Evolutionary conservation across 1,284 basidiomycete species (phyloP).

Genomic region (Trichosporon faecale): DNA sequence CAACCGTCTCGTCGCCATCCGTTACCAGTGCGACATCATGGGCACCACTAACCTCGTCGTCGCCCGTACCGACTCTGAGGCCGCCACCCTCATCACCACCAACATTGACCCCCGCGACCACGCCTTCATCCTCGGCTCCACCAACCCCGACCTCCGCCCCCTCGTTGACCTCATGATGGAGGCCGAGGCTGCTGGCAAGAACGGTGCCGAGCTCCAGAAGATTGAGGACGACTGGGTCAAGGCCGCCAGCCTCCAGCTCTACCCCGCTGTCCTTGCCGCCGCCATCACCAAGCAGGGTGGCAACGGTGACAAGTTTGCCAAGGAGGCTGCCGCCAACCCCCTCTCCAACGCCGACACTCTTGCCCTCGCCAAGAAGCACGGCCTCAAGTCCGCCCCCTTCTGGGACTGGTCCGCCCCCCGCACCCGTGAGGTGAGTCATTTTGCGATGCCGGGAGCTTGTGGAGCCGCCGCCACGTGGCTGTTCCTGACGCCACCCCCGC

Average conservation of each 20-base stretch:
- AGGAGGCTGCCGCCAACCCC: constrained; percentile 49
- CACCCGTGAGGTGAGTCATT: constrained; percentile 65
- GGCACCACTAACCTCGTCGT: constrained; percentile 72
- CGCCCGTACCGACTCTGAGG: constrained; percentile 76
- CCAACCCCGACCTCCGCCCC: constrained; percentile 66
- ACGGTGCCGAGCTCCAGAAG: constrained; percentile 73
- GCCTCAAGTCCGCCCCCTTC: constrained; percentile 61
- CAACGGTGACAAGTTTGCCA: constrained; percentile 44
- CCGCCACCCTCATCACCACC: constrained; percentile 91
- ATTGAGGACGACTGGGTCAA: constrained; percentile 84
- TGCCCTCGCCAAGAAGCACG: constrained; percentile 73
- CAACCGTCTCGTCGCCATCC: constrained; percentile 72
- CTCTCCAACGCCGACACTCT: constrained; percentile 69
- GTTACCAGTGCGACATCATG: constrained; percentile 76
- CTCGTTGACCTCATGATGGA: constrained; percentile 78
- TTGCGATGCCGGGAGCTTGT: background rate
- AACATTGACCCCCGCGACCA: constrained; percentile 98
- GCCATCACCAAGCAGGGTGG: constrained; percentile 67
- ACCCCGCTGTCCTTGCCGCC: constrained; percentile 68
- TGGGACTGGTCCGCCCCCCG: constrained; percentile 95
- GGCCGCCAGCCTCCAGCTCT: constrained; percentile 74
- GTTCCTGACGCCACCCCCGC: background rate
- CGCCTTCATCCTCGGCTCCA: constrained; percentile 88
- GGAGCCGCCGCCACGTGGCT: constrained; percentile 18
- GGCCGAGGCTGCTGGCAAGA: constrained; percentile 76